Percentiles rank a stretch among this genome's conserved stretches.
These are phyloP conservation scores for Cichorium intybus DNA, from an alignment of 140 eudicot species.

Conservation along the genomic window DNA sequence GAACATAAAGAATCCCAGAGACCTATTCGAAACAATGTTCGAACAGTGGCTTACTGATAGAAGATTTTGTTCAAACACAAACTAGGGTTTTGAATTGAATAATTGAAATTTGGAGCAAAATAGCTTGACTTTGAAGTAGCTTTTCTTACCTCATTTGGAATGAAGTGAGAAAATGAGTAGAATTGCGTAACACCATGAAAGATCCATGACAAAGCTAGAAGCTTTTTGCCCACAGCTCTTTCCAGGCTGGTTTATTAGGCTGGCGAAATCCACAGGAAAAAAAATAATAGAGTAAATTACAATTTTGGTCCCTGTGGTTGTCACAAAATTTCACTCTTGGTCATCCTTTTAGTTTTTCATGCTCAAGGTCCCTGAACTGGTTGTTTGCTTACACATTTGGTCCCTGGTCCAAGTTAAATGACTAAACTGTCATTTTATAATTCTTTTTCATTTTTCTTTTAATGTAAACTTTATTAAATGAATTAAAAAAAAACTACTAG, in stretches of 20 bases:
- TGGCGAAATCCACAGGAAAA: slow-evolving; percentile 20
- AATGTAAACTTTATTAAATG: no score
- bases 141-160: slow-evolving; percentile 20
- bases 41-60: neutral
- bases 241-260: slow-evolving; percentile 92
- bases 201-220: slow-evolving; percentile 1
- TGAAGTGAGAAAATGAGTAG: neutral
- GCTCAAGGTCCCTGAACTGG: no score
- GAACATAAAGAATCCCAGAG: slow-evolving; percentile 5
- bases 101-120: neutral
- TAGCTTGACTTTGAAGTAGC: neutral
- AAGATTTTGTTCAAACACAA: neutral
- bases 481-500: no score
- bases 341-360: no score
- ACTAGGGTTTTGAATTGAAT: slow-evolving; percentile 14
- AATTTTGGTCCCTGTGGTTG: no score
- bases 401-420: no score
- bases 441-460: no score
- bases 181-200: slow-evolving; percentile 30
- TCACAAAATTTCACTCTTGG: no score
- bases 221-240: slow-evolving; percentile 63
- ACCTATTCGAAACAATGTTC: neutral
- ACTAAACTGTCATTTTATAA: no score
- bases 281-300: neutral
- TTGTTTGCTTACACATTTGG: no score